Evolutionary conservation across 768 basidiomycete species (phyloP).

Genomic region (Russula sp.): DNA sequence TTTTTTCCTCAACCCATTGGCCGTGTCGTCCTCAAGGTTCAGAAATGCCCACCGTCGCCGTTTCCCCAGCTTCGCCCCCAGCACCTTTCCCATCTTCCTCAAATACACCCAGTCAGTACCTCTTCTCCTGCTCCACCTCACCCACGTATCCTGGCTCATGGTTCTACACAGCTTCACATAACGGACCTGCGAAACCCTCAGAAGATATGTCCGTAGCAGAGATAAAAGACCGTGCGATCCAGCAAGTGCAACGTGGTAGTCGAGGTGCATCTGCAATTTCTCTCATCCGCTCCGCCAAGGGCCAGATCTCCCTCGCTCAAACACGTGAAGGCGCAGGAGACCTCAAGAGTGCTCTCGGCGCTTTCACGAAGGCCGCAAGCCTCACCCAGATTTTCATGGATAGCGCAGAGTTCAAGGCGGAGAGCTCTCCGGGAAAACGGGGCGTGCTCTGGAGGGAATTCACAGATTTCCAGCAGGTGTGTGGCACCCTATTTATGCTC

Average conservation of each 20-base stretch:
- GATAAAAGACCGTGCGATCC: slow-evolving; percentile 42
- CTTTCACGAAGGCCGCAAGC: slow-evolving; percentile 54
- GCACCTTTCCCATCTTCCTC: slow-evolving; percentile 26
- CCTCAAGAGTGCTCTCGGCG: slow-evolving; percentile 50
- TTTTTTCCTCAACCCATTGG: background rate
- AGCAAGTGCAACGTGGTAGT: slow-evolving; percentile 42
- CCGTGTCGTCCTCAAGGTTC: background rate
- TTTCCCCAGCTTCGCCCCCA: slow-evolving; percentile 35
- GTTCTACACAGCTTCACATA: slow-evolving; percentile 22
- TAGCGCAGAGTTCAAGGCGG: slow-evolving; percentile 46
- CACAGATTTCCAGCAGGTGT: slow-evolving; percentile 56
- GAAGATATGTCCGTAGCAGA: slow-evolving; percentile 37
- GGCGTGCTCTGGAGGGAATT: slow-evolving; percentile 58
- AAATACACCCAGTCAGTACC: slow-evolving; percentile 23
- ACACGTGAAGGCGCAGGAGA: slow-evolving; percentile 50
- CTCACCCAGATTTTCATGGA: slow-evolving; percentile 54
- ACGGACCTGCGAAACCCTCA: slow-evolving; percentile 20
- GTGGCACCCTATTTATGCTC: slow-evolving; percentile 21
- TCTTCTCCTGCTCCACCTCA: slow-evolving; percentile 27
- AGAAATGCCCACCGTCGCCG: slow-evolving; percentile 37
- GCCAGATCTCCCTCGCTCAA: slow-evolving; percentile 47
- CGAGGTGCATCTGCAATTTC: slow-evolving; percentile 52
- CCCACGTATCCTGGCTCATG: slow-evolving; percentile 13
- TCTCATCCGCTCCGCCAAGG: slow-evolving; percentile 56
- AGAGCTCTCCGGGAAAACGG: slow-evolving; percentile 41